These are phyloP conservation scores for Tricharina praecox DNA, from an alignment of 495 filamentous ascomycete genomes.

Conservation along the genomic window DNA sequence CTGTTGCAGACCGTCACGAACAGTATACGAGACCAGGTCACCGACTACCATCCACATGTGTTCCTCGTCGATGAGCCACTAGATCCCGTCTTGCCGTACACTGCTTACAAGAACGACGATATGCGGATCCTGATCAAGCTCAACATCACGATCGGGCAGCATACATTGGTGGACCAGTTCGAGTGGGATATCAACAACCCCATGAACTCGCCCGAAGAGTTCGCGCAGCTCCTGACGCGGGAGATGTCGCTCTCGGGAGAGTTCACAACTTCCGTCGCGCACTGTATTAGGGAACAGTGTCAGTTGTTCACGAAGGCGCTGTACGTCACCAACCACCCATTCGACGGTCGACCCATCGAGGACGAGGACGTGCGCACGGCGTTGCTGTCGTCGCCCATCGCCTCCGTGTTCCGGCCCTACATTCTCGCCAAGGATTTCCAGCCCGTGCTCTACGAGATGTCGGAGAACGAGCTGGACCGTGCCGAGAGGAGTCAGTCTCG, in stretches of 20 bases:
- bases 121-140: slow-evolving; percentile 92
- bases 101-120: slow-evolving; percentile 93
- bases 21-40: slow-evolving; percentile 75
- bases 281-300: slow-evolving; percentile 86
- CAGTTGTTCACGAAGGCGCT: slow-evolving; percentile 87
- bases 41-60: slow-evolving; percentile 80
- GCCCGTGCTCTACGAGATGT: slow-evolving; percentile 85
- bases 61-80: slow-evolving; percentile 79
- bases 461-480: slow-evolving; percentile 73
- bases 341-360: slow-evolving; percentile 84
- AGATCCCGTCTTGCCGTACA: slow-evolving; percentile 78
- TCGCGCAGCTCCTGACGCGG: slow-evolving; percentile 70
- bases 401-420: slow-evolving; percentile 68
- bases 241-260: slow-evolving; percentile 89
- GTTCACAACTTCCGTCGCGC: slow-evolving; percentile 92
- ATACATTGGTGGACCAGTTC: slow-evolving; percentile 90
- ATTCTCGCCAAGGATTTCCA: slow-evolving; percentile 84
- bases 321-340: slow-evolving; percentile 82
- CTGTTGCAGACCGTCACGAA: slow-evolving; percentile 61
- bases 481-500: slow-evolving; percentile 83
- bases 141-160: slow-evolving; percentile 92
- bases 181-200: slow-evolving; percentile 98
- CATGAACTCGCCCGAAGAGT: slow-evolving; percentile 81
- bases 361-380: slow-evolving; percentile 71
- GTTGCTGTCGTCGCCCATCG: slow-evolving; percentile 72